These are phyloP conservation scores for Kurtzmaniella natalensis DNA, from an alignment of 1,139 yeast genomes.

Conservation along the genomic window DNA sequence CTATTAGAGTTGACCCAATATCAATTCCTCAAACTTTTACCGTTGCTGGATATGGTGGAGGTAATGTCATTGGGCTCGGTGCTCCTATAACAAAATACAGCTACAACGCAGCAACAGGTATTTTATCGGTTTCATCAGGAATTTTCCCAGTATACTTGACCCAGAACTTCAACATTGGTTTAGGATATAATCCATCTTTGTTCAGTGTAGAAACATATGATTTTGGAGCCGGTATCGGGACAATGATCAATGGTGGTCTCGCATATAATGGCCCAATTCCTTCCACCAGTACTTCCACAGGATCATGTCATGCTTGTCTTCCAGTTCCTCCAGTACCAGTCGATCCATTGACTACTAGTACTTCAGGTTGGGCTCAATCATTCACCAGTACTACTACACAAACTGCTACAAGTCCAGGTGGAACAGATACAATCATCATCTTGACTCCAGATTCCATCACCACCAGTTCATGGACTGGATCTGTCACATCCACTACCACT, in stretches of 20 bases:
- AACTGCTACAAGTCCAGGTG: neutral
- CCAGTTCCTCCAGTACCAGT: constrained; percentile 7
- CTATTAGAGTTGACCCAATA: constrained; percentile 12
- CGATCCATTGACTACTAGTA: neutral
- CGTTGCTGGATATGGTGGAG: constrained; percentile 20
- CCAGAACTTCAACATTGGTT: constrained; percentile 19
- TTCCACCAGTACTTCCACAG: constrained; percentile 7
- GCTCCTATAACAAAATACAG: constrained; percentile 7
- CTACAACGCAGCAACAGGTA: constrained; percentile 14
- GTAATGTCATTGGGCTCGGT: constrained; percentile 14
- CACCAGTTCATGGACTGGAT: neutral
- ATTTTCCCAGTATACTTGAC: constrained; percentile 3
- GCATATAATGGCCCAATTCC: constrained; percentile 18
- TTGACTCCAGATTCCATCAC: constrained; percentile 1
- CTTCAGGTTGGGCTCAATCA: constrained; percentile 6
- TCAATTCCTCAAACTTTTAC: constrained; percentile 17
- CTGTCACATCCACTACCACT: neutral
- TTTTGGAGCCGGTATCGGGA: constrained; percentile 9
- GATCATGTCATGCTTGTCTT: constrained; percentile 8
- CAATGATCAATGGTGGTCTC: constrained; percentile 16
- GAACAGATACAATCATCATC: neutral
- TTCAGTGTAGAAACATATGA: neutral
- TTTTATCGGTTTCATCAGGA: constrained; percentile 14
- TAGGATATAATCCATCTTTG: constrained; percentile 13
- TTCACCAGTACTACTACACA: neutral